Evolutionary conservation across 2,329 filamentous ascomycete species (phyloP), one percentile per base, ranked within the genome.

Genomic region (Gyromitra esculenta): DNA sequence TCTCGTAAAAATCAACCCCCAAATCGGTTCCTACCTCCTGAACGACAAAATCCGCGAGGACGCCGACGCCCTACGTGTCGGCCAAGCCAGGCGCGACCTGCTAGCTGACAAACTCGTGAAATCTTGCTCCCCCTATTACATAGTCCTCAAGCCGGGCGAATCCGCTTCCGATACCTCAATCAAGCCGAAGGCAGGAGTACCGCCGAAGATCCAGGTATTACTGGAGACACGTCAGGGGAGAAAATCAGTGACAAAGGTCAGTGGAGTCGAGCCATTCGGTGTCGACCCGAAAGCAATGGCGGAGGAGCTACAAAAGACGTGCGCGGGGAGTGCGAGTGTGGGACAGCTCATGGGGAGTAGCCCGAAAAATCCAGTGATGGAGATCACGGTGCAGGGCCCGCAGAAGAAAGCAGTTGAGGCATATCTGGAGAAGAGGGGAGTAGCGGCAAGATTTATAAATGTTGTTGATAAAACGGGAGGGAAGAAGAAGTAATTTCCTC

Each of bases 391-490:
- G 2, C 90, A 92, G 80, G 90, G 90, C 0, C 89, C 90, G 76
- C 90, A 91, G 83, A 87, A 86, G 73, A 87, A 88, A 77, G 87
- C 87, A 15, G 85, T 91, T 18, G 84, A 89, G 60, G 88, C 87
- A 79, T 88, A 89, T 37, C 82, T 92, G 79, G 86, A 86, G 76
- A 87, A 85, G 81, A 85, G 89, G 75, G 90, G 90, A 0, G 84
- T 92, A 2, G 85, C 86, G 73, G 84, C 83, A 74, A 86, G 87
- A 77, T 91, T 89, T 88, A 84, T 91, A 37, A 88, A 90, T 57
- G 84, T 90, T n/a, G 82, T 89, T 73, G 90, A 91, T 82, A 91
- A 91, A 84, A 90, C 88, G 3, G 90, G 91, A 83, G 88, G 88
- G 79, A 91, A 90, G 84, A 89, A 89, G 83, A 85, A 82, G 31